phyloP scores from a whole-genome alignment of 1,284 basidiomycete species.

The Irpex rosettiformis region DNA sequence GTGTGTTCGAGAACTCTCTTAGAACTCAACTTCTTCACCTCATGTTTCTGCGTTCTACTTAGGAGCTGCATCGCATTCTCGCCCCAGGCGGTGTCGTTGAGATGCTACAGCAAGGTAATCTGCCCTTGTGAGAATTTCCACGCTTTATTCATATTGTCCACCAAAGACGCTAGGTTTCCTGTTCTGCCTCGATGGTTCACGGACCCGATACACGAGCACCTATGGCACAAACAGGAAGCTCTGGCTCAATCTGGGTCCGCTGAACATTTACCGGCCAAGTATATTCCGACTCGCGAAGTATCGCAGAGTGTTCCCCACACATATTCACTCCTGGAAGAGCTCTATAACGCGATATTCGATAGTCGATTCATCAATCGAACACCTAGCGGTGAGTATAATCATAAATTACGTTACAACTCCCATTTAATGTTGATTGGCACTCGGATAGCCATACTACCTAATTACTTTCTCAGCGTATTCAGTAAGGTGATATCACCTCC shows the following conservation, averaged over 20 bases:
- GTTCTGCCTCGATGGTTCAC: slow-evolving; percentile 27
- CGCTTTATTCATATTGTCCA: not conserved
- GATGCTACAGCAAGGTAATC: slow-evolving; percentile 58
- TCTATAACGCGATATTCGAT: slow-evolving; percentile 29
- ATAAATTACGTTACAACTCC: too few species aligned
- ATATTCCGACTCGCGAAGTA: slow-evolving; percentile 4
- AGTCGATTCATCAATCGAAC: slow-evolving; percentile 27
- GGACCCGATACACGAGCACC: slow-evolving; percentile 18
- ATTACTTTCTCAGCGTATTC: slow-evolving; percentile 66
- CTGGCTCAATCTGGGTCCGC: slow-evolving; percentile 10
- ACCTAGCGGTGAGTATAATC: slow-evolving; percentile 21
- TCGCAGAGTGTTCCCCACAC: slow-evolving; percentile 19
- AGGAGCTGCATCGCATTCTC: slow-evolving; percentile 66
- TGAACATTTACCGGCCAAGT: slow-evolving; percentile 9
- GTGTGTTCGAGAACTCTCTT: slow-evolving; percentile 32
- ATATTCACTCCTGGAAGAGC: slow-evolving; percentile 24
- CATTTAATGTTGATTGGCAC: not conserved
- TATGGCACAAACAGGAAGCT: slow-evolving; percentile 6
- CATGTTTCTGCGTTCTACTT: not conserved
- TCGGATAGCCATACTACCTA: slow-evolving; percentile 55
- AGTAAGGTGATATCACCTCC: slow-evolving; percentile 56
- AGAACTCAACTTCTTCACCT: not conserved
- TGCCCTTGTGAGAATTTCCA: not conserved
- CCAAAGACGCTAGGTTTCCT: slow-evolving; percentile 26
- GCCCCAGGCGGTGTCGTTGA: slow-evolving; percentile 61